A percentile compares a stretch with the other conserved stretches of the same genome.
Conservation (phyloP, 495 filamentous ascomycete genomes). For the Amorphotheca resinae region DNA sequence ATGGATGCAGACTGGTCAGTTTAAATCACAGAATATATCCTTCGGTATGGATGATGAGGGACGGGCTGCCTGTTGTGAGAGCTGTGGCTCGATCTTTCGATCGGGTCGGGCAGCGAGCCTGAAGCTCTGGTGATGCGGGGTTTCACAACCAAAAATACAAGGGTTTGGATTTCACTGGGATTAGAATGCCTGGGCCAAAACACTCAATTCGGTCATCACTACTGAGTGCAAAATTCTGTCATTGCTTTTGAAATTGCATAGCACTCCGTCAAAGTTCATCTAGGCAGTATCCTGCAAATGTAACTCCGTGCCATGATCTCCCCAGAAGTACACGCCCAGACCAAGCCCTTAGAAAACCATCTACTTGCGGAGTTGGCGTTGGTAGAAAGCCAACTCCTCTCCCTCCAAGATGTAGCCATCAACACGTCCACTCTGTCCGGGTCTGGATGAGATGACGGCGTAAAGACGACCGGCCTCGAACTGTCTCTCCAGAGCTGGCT, state of each 20-base stretch:
- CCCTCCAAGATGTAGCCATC: constrained; percentile 99
- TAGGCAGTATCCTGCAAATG: constrained; percentile 14
- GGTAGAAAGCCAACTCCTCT: constrained; percentile 99
- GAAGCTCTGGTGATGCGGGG: neutral
- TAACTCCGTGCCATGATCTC: constrained; percentile 21
- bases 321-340: constrained; percentile 19
- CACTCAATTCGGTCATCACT: neutral
- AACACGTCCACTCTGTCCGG: constrained; percentile 88
- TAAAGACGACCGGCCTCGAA: constrained; percentile 97
- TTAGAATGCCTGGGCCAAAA: no score
- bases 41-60: no score
- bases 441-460: constrained; percentile 81
- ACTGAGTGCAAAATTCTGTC: no score
- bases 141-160: neutral
- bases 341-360: constrained; percentile 22
- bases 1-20: no score
- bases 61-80: no score
- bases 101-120: neutral
- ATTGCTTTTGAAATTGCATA: constrained; percentile 1
- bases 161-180: no score
- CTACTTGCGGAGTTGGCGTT: constrained; percentile 96
- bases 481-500: constrained; percentile 83
- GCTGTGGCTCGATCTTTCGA: no score
- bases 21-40: no score
- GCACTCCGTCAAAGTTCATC: neutral